Base-by-base conservation (phyloP, 495 filamentous ascomycete species). In the Talaromyces liani region DNA sequence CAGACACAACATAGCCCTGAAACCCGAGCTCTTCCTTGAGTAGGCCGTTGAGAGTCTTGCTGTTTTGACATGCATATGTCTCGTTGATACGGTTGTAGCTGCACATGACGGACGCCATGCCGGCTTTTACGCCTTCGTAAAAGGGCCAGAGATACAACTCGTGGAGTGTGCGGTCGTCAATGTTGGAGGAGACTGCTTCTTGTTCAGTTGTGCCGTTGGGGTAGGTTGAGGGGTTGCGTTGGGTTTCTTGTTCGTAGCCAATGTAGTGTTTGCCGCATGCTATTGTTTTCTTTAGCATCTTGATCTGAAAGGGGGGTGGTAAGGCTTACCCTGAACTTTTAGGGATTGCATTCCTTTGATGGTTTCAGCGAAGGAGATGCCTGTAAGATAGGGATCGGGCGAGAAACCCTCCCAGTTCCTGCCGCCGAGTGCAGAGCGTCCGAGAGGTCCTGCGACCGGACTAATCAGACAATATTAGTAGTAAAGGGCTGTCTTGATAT, bases 141-240 rank as follows among this genome's bases (percentile, higher is more conserved):
- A 91, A 92, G 22, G 90, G 90, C 91, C 94, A 98, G 7, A 97
- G 81, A 70, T 98, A 98, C 31, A 94, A 70, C 73, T 97, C 94
- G 74, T 97, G 94, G 84, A 98, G 85, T 2, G 93, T 95, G 72
- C 85, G 88, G 75, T 98, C 94, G 70, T 97, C 94, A 10, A 97
- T 77, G 70, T 97, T 98, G 14, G 88, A 86, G 68, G 90, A 94
- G 4, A 88, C 58, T 22, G 80, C 77, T 34, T 58, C 60, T 0
- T 82, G 70, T 66, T 72, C 76, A 64, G 77, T 80, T 39, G 63
- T 65, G 14, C 68, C 29, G 66, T 72, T 88, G 60, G 69, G 70
- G 67, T 72, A 76, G 63, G 77, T 80, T 29, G 64, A 64, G 5
- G 69, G 33, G 66, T 72, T 88, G 61, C 94, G 88, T 80, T 95